Conservation (phyloP, 202 grass and related monocot genomes). For the Zoysia matrella region DNA sequence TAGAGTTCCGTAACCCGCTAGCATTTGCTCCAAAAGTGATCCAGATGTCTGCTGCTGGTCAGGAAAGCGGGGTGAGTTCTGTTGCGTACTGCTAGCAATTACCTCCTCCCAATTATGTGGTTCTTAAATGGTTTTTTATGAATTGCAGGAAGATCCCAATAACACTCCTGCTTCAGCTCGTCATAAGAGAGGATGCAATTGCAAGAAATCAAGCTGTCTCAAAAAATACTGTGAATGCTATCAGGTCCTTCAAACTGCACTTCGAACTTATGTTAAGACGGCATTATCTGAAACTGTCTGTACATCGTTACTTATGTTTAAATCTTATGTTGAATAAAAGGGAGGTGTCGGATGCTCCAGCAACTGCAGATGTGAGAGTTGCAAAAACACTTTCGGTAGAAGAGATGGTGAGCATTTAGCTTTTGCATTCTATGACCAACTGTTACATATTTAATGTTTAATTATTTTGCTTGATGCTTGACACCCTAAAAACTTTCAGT, state of each 20-base stretch:
- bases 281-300: slow-evolving; percentile 9
- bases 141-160: slow-evolving; percentile 70
- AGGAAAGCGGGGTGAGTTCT: slow-evolving; percentile 68
- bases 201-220: slow-evolving; percentile 95
- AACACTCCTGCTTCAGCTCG: slow-evolving; percentile 33
- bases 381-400: slow-evolving; percentile 91
- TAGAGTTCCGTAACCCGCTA: slow-evolving; percentile 91
- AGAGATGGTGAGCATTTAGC: slow-evolving; percentile 71
- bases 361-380: slow-evolving; percentile 93
- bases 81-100: slow-evolving; percentile 2
- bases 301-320: slow-evolving; percentile 33
- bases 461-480: neutral
- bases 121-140: slow-evolving; percentile 39
- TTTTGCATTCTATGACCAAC: slow-evolving; percentile 21
- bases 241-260: slow-evolving; percentile 64
- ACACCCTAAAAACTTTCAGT: neutral
- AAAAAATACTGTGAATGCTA: slow-evolving; percentile 99
- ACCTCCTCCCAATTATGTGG: neutral
- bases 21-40: slow-evolving; percentile 99
- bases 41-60: slow-evolving; percentile 64
- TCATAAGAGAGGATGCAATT: slow-evolving; percentile 80
- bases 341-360: slow-evolving; percentile 92
- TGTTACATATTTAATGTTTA: neutral
- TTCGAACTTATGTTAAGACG: slow-evolving; percentile 27
- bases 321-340: slow-evolving; percentile 56